Conservation (phyloP, 371 early-diverging fungal species). For the Mucor circinelloides region DNA sequence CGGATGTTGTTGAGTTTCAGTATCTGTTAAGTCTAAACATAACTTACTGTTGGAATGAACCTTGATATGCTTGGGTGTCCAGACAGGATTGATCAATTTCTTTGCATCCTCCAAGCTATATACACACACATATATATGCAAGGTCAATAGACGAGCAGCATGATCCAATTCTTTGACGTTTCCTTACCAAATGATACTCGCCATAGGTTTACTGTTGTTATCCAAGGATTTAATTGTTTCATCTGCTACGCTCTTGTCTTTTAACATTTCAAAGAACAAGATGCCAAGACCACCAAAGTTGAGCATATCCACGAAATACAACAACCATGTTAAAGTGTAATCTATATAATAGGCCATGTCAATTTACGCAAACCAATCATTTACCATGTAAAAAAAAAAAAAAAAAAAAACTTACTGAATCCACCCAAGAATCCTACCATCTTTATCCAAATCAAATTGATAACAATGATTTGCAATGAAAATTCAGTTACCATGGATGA, state of each 20-base stretch:
- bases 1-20: neutral
- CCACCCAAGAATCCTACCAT: conserved; percentile 27
- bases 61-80: conserved; percentile 40
- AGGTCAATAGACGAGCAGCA: too few species aligned
- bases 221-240: conserved; percentile 7
- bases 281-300: conserved; percentile 20
- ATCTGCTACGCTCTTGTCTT: conserved; percentile 20
- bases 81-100: conserved; percentile 50
- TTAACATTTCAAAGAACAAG: conserved; percentile 29
- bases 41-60: conserved; percentile 57
- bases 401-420: conserved; percentile 27
- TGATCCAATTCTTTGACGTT: too few species aligned
- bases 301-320: conserved; percentile 25
- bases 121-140: too few species aligned
- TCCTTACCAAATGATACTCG: conserved; percentile 24
- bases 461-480: conserved; percentile 21
- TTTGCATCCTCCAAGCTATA: conserved; percentile 1
- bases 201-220: conserved; percentile 1
- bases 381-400: too few species aligned
- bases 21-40: neutral
- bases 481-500: conserved; percentile 23
- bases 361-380: too few species aligned
- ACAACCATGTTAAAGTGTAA: conserved; percentile 18
- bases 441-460: conserved; percentile 23
- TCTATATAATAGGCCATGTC: too few species aligned